Conservation (phyloP, 2,329 filamentous ascomycete genomes). For the Calycina herbarum region DNA sequence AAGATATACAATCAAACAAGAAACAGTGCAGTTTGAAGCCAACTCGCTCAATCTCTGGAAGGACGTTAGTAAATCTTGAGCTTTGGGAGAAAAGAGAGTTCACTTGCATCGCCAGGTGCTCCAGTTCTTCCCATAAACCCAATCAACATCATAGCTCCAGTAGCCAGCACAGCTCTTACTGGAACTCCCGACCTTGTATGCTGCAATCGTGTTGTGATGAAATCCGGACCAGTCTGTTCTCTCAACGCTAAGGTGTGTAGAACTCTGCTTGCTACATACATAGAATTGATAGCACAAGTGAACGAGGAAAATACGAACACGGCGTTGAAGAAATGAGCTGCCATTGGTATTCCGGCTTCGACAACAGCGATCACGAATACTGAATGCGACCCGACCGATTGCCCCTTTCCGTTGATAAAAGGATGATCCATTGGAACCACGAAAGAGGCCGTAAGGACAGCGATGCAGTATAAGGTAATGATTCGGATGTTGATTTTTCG, state of each 20-base stretch:
- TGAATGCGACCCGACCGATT: slow-evolving; percentile 40
- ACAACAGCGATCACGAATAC: slow-evolving; percentile 43
- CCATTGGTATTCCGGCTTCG: slow-evolving; percentile 39
- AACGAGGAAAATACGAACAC: slow-evolving; percentile 42
- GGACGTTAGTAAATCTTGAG: slow-evolving; percentile 15
- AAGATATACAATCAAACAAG: slow-evolving; percentile 43
- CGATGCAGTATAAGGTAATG: slow-evolving; percentile 35
- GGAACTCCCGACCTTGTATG: slow-evolving; percentile 43
- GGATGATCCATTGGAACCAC: slow-evolving; percentile 42
- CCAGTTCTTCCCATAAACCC: slow-evolving; percentile 43
- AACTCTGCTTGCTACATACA: slow-evolving; percentile 42
- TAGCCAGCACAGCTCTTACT: slow-evolving; percentile 42
- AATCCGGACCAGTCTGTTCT: slow-evolving; percentile 43
- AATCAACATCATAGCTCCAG: slow-evolving; percentile 41
- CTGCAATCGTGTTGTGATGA: slow-evolving; percentile 41
- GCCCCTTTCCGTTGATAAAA: slow-evolving; percentile 43
- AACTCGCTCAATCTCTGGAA: slow-evolving; percentile 41
- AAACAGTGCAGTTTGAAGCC: slow-evolving; percentile 41
- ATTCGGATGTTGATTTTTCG: slow-evolving; percentile 43
- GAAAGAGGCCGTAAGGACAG: slow-evolving; percentile 36
- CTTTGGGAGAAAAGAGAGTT: not conserved
- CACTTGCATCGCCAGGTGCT: slow-evolving; percentile 39
- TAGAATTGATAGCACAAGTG: slow-evolving; percentile 42
- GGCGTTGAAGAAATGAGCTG: slow-evolving; percentile 43
- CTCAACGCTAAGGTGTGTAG: slow-evolving; percentile 42